Percentiles rank a stretch among this genome's conserved stretches.
phyloP scores from a whole-genome alignment of 2,329 filamentous ascomycete species.

The Phymatotrichopsis omnivora region DNA sequence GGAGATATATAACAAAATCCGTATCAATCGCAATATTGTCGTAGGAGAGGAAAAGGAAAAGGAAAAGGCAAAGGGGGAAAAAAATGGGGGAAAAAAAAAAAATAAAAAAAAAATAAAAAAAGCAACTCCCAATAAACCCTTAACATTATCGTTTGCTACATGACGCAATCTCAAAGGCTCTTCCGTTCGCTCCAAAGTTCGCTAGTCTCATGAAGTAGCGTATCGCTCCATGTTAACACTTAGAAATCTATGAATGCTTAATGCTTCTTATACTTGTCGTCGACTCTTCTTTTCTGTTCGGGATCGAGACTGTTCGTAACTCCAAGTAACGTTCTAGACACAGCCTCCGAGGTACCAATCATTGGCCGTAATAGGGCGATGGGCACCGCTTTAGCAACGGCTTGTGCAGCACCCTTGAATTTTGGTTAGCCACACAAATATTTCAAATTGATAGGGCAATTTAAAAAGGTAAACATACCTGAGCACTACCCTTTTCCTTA shows the following conservation, averaged over 20 bases:
- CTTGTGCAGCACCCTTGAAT: slow-evolving; percentile 60
- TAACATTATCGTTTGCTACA: neutral
- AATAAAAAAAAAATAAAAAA: neutral
- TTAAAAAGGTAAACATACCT: slow-evolving; percentile 21
- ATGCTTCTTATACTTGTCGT: slow-evolving; percentile 45
- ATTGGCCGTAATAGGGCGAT: slow-evolving; percentile 85
- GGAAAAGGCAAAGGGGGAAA: neutral
- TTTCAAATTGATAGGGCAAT: neutral
- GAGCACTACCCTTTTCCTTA: slow-evolving; percentile 70
- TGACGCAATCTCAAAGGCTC: no score
- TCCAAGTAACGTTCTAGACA: slow-evolving; percentile 81
- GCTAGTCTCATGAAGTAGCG: no score
- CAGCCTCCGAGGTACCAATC: slow-evolving; percentile 78
- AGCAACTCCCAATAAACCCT: neutral
- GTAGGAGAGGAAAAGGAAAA: neutral
- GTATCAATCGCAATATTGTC: slow-evolving; percentile 2
- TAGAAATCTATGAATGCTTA: slow-evolving; percentile 5
- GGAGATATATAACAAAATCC: no score
- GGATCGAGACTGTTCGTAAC: slow-evolving; percentile 87
- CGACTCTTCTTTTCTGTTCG: slow-evolving; percentile 65
- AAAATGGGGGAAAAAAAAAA: neutral
- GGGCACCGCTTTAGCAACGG: slow-evolving; percentile 71
- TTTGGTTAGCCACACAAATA: neutral
- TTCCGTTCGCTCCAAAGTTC: no score
- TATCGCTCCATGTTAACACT: slow-evolving; percentile 1